Evolutionary conservation across 2,329 filamentous ascomycete species (phyloP).

Genomic region (Fusarium xyrophilum): DNA sequence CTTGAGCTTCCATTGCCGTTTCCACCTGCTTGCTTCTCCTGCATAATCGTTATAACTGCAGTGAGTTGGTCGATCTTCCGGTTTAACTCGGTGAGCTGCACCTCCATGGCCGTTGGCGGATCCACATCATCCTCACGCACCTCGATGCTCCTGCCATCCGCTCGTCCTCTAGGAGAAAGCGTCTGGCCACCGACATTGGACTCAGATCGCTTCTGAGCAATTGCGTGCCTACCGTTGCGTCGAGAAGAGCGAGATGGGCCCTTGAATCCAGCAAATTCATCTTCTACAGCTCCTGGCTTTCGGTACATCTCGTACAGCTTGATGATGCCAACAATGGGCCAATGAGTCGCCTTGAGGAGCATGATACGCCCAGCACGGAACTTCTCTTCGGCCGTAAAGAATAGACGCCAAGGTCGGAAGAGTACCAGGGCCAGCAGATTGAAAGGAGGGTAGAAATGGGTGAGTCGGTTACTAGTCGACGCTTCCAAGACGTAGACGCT

Average conservation of each 20-base stretch:
- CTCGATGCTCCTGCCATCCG: constrained; percentile 22
- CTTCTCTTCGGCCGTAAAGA: constrained; percentile 67
- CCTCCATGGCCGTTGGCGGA: constrained; percentile 54
- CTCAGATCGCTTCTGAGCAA: constrained; percentile 28
- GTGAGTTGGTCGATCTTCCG: constrained; percentile 67
- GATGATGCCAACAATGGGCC: constrained; percentile 74
- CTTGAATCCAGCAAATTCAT: constrained; percentile 58
- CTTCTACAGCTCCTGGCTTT: constrained; percentile 46
- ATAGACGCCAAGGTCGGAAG: constrained; percentile 74
- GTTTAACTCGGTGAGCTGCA: constrained; percentile 61
- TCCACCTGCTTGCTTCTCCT: constrained; percentile 45
- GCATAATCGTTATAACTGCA: constrained; percentile 58
- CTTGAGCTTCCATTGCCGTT: constrained; percentile 7
- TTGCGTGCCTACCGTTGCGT: constrained; percentile 27
- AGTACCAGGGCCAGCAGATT: constrained; percentile 77
- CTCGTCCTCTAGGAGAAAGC: constrained; percentile 29
- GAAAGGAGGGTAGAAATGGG: constrained; percentile 73
- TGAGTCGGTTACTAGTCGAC: constrained; percentile 71
- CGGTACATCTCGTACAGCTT: constrained; percentile 68
- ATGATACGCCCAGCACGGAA: constrained; percentile 68
- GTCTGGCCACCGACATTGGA: constrained; percentile 25
- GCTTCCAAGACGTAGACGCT: constrained; percentile 70
- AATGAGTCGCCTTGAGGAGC: constrained; percentile 68
- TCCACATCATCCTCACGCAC: constrained; percentile 48
- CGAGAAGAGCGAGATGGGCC: constrained; percentile 50